phyloP scores from a whole-genome alignment of 1,139 yeast genomes.

The Eremothecium gossypii region DNA sequence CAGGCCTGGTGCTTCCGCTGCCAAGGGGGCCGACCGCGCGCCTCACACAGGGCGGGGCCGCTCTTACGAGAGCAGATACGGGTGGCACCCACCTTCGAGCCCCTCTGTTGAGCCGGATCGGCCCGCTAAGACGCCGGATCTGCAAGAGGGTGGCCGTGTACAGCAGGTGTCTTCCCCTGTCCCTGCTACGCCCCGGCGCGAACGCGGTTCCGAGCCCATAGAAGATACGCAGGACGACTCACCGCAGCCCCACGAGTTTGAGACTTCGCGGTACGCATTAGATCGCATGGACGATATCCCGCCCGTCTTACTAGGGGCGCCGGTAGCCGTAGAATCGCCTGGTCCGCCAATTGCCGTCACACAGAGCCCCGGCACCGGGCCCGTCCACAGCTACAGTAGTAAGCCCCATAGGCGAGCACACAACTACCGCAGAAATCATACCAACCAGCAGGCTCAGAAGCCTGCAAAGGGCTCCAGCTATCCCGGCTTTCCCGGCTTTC shows the following conservation, averaged over 20 bases:
- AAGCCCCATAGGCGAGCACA: too few relatives aligned
- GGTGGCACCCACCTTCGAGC: neutral
- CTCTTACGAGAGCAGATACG: neutral
- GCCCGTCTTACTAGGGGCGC: neutral
- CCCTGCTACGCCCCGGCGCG: neutral
- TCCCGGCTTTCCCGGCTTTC: neutral
- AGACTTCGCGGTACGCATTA: constrained; percentile 19
- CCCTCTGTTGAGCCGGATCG: neutral
- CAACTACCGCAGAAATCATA: too few relatives aligned
- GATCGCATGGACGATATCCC: constrained; percentile 1
- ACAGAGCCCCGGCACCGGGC: too few relatives aligned
- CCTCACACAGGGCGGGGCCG: neutral
- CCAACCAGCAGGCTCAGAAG: too few relatives aligned
- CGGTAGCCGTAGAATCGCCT: too few relatives aligned
- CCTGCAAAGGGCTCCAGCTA: too few relatives aligned
- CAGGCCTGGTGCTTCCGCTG: neutral
- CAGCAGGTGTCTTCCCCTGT: neutral
- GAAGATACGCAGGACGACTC: constrained; percentile 11
- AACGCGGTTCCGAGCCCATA: constrained; percentile 1
- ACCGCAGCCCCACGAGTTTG: constrained; percentile 23
- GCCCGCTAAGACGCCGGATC: neutral
- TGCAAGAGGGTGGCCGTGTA: neutral
- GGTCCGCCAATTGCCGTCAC: too few relatives aligned
- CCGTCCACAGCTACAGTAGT: too few relatives aligned
- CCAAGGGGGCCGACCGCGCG: neutral